A percentile compares a stretch with the other conserved stretches of the same genome.
Conservation (phyloP, 257 asterid genomes). For the Nicotiana otophora region DNA sequence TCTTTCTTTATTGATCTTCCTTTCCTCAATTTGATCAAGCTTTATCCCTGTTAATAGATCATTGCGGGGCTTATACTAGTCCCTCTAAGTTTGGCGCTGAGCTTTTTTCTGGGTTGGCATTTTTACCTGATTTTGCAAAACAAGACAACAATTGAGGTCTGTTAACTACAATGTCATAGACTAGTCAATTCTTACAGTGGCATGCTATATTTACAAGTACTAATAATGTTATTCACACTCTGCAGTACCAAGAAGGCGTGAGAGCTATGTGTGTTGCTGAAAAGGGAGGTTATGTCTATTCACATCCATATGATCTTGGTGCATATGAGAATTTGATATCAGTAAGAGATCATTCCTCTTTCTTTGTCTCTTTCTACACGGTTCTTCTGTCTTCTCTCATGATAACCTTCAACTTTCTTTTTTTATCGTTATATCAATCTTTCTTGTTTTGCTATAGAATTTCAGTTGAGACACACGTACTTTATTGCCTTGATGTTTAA, state of each 20-base stretch:
- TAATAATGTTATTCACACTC: constrained; percentile 6
- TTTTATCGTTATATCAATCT: neutral
- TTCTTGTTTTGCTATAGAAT: neutral
- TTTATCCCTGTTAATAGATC: constrained; percentile 40
- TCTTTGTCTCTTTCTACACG: neutral
- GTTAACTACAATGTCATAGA: neutral
- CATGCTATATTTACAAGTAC: neutral
- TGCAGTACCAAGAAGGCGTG: constrained; percentile 89
- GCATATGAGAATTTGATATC: constrained; percentile 56
- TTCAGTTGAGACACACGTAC: neutral
- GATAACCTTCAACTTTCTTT: neutral
- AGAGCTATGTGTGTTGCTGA: constrained; percentile 80
- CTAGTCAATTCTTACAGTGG: neutral
- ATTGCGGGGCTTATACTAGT: constrained; percentile 66
- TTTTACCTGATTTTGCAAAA: constrained; percentile 60
- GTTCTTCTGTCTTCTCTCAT: neutral
- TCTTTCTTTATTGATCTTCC: constrained; percentile 1
- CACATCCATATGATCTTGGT: constrained; percentile 81
- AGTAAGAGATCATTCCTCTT: constrained; percentile 37
- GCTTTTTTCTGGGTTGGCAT: constrained; percentile 70
- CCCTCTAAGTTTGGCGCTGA: constrained; percentile 62
- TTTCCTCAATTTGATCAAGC: constrained; percentile 19
- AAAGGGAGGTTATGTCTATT: constrained; percentile 74
- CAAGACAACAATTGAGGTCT: constrained; percentile 91
- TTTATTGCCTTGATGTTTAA: neutral